Evolutionary conservation across 2,329 filamentous ascomycete species (phyloP).

Genomic region (Fusarium agapanthi): DNA sequence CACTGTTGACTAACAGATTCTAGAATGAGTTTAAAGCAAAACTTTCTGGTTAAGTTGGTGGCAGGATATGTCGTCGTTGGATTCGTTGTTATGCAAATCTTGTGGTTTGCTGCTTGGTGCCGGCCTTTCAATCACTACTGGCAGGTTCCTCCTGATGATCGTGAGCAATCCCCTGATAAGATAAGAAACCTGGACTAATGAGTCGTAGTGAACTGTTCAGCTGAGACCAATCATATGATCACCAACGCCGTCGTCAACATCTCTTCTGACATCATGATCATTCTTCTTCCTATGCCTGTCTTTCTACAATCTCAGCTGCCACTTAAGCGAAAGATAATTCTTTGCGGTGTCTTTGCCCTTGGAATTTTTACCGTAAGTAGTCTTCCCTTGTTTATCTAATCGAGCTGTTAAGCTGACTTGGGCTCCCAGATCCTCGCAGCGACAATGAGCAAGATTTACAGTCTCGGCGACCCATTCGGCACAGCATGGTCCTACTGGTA

Average conservation of each 20-base stretch:
- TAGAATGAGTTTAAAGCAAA: conserved; percentile 54
- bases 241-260: conserved; percentile 67
- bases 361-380: conserved; percentile 54
- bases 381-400: accelerated
- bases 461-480: conserved; percentile 51
- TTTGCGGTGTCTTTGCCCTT: conserved; percentile 56
- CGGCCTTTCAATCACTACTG: conserved; percentile 58
- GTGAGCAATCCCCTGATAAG: conserved; percentile 35
- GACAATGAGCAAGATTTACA: conserved; percentile 52
- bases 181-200: background rate
- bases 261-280: conserved; percentile 65
- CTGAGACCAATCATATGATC: conserved; percentile 63
- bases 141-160: conserved; percentile 59
- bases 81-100: conserved; percentile 60
- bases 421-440: conserved; percentile 33
- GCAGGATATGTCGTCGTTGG: conserved; percentile 52
- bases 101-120: conserved; percentile 61
- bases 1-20: accelerated
- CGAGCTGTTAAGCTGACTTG: background rate
- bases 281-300: conserved; percentile 63
- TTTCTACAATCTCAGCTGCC: conserved; percentile 59
- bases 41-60: conserved; percentile 55
- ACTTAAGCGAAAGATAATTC: conserved; percentile 59
- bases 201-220: conserved; percentile 53
- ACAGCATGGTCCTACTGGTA: conserved; percentile 55